Percentiles rank a stretch among this genome's conserved stretches.
Conservation (phyloP, 2,329 filamentous ascomycete genomes). For the Botryotinia globosa region DNA sequence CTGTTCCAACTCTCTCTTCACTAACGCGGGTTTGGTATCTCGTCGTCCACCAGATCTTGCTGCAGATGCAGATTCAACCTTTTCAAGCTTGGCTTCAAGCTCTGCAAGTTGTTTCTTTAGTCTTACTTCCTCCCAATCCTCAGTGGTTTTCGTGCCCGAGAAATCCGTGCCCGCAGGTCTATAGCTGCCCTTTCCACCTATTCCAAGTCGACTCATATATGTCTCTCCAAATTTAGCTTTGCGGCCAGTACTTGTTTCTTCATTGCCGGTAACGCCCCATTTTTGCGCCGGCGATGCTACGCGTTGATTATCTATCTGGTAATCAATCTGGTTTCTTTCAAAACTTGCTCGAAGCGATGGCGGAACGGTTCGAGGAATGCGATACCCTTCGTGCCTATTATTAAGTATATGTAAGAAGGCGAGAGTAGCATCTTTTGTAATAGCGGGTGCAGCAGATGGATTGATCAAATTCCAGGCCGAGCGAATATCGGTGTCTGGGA, state of each 20-base stretch:
- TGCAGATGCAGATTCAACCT: constrained; percentile 72
- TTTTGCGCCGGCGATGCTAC: constrained; percentile 62
- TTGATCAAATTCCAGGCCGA: constrained; percentile 98
- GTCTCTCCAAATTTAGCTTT: constrained; percentile 98
- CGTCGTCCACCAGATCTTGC: constrained; percentile 62
- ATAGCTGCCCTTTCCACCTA: constrained; percentile 71
- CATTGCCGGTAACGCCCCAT: constrained; percentile 77
- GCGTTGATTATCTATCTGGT: constrained; percentile 77
- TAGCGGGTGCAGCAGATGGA: constrained; percentile 74
- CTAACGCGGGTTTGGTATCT: constrained; percentile 80
- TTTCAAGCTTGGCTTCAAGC: constrained; percentile 81
- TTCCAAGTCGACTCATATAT: constrained; percentile 85
- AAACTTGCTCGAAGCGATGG: constrained; percentile 88
- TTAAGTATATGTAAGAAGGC: constrained; percentile 97
- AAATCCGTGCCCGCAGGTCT: constrained; percentile 88
- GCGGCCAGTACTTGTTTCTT: constrained; percentile 77
- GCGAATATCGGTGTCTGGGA: constrained; percentile 74
- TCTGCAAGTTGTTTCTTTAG: constrained; percentile 90
- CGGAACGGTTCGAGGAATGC: constrained; percentile 87
- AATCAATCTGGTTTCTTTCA: constrained; percentile 95
- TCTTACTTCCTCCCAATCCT: constrained; percentile 95
- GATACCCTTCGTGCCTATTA: constrained; percentile 89
- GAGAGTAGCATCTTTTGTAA: constrained; percentile 92
- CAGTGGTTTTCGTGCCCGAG: constrained; percentile 74
- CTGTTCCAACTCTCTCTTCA: constrained; percentile 92